Evolutionary conservation across 371 early-diverging fungal genomes (phyloP), one percentile per base, ranked within the genome.

Genomic region (Rhizopus microsporus): DNA sequence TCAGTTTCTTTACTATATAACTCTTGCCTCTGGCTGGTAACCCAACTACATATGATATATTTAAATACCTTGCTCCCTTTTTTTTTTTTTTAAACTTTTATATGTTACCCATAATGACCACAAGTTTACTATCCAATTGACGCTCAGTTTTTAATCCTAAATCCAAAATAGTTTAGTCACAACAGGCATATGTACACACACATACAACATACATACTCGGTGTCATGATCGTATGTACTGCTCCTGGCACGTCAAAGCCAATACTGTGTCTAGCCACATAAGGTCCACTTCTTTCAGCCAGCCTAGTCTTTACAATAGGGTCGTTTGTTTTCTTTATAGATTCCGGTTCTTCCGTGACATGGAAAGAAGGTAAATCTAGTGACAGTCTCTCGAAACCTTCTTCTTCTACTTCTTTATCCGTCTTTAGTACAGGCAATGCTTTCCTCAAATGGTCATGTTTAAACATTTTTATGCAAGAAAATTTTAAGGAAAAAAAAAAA

Each of bases 21-120:
- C 88, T 88, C 68, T 94, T 94, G 44, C 94, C 94, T 56, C 94
- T 78, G 7, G 93, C 94, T 15, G 94, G 94, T 49, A 94, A 69
- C 5, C 94, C 94, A 43, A 91, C 90, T 87, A 53, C 38, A 9
- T 23, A 50, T 37, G 15, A 5, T 23, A 51, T 16, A 17, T 45
- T 16, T 35, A 16, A 31, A 44, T 40, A 13, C 10, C 8, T 16
- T 15, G 23, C 10, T 31, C 31, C 13, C 2, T 5, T 17, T 49
- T 56, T 40, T 40, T 33, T 23, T 16, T n/a, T 16, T 33, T 37
- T 9, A n/a, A 23, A 23, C 5, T n/a, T 29, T 51, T 42, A 10
- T 51, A 5, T 35, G 45, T 78, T 82, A 85, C 87, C 85, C 87
- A 87, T 87, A 34, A 85, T 72, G 17, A 87, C 81, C 6, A 81